phyloP scores from a whole-genome alignment of 2,329 filamentous ascomycete species.

The Aspergillus texensis region DNA sequence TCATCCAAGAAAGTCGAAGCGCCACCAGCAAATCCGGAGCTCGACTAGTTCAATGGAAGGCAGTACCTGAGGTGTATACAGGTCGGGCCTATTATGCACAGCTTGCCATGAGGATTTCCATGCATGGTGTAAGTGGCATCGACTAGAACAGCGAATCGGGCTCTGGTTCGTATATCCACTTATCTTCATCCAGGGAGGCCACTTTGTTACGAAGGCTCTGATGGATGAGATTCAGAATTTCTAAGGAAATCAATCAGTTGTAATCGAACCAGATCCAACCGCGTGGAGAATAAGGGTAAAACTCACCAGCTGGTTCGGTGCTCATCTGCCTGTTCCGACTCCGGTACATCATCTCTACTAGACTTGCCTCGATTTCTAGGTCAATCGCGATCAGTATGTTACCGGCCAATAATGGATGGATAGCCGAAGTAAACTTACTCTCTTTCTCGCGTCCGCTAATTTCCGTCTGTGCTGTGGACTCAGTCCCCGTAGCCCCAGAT shows the following conservation, averaged over 20 bases:
- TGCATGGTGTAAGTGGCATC: constrained; percentile 12
- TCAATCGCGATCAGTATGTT: constrained; percentile 13
- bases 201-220: constrained; percentile 74
- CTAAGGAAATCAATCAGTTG: constrained; percentile 43
- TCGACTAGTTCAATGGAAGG: constrained; percentile 39
- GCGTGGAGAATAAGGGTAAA: constrained; percentile 2
- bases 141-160: constrained; percentile 45
- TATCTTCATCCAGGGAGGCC: constrained; percentile 74
- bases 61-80: background rate
- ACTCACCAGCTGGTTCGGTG: constrained; percentile 65
- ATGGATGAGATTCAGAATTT: constrained; percentile 70
- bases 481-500: constrained; percentile 49
- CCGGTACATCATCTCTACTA: constrained; percentile 47
- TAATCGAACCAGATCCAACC: background rate
- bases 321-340: constrained; percentile 56
- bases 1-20: constrained; percentile 52
- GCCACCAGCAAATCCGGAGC: constrained; percentile 47
- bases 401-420: background rate
- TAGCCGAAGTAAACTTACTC: constrained; percentile 32
- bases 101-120: constrained; percentile 5
- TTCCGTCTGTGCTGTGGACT: constrained; percentile 50
- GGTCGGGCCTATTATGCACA: background rate
- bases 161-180: constrained; percentile 87
- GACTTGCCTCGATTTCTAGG: constrained; percentile 49
- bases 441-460: constrained; percentile 41